These are phyloP conservation scores for Globisporangium yorkense DNA, from an alignment of 352 stramenopile species.

Conservation along the genomic window DNA sequence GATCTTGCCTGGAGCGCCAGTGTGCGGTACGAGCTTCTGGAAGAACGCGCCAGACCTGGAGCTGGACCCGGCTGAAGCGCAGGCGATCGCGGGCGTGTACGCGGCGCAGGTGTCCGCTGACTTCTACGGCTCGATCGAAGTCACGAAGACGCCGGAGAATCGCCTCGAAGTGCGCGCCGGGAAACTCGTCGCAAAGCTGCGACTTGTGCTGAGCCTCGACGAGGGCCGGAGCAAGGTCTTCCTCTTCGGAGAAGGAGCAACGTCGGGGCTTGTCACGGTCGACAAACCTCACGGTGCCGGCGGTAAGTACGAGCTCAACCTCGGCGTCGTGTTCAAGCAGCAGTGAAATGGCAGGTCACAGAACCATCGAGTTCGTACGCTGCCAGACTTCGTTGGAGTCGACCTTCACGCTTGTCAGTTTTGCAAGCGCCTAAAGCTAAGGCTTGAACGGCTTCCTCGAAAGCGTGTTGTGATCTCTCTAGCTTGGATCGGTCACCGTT, in stretches of 20 bases:
- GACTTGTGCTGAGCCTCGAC: background rate
- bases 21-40: conserved; percentile 39
- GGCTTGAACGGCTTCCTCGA: too few relatives aligned
- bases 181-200: background rate
- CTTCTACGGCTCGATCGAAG: conserved; percentile 30
- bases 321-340: conserved; percentile 3
- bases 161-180: background rate
- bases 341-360: background rate
- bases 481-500: too few relatives aligned
- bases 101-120: conserved; percentile 21
- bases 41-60: conserved; percentile 22
- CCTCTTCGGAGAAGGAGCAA: background rate
- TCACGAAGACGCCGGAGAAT: conserved; percentile 9
- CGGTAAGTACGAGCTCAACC: conserved; percentile 3
- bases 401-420: too few relatives aligned
- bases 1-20: conserved; percentile 23
- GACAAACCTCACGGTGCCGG: background rate
- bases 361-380: too few relatives aligned
- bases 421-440: too few relatives aligned
- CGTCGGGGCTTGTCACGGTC: background rate
- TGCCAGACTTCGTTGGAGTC: too few relatives aligned
- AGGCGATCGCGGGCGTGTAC: conserved; percentile 43
- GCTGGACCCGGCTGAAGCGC: conserved; percentile 18
- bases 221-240: background rate
- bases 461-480: too few relatives aligned